Base-by-base conservation (phyloP, 129 eudicot species). In the Ambrosia trifida region DNA sequence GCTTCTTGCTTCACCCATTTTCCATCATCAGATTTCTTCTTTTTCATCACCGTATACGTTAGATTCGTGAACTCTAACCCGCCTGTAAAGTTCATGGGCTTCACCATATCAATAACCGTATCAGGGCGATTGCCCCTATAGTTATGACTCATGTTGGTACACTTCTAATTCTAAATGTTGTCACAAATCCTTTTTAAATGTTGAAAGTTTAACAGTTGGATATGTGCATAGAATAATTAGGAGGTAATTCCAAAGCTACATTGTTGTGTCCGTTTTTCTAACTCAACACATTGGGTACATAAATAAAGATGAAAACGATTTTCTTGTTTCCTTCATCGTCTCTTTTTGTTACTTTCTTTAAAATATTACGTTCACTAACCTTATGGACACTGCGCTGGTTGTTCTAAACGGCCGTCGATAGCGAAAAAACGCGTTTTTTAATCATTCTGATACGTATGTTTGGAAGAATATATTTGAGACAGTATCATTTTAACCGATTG, bases 21-120 rank as follows among this genome's bases (percentile, higher is more conserved):
- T 20, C 90, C 96, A 5, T 76, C 60, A 4, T 66, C 81, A 13
- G 68, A 79, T 71, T 82, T 89, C 78, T 72, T 72, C 72, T 75
- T 78, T 68, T 82, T 84, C 50, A 75, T 78, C 31, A 89, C 96
- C 4, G 91, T 86, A 82, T 89, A 89, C 18, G 91, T 89, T 40
- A 89, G 83, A 78, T 64, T 51, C 32, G 63, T 18, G 54, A 89
- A 89, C 75, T 83, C 96, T 50, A 89, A 71, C 63, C 96, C 96
- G 0, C 96, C 96, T 1, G 81, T 85, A 65, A 74, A 82, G 38
- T 79, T 89, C 67, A 80, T 69, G 1, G 87, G 86, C 57, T 84
- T 89, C 28, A 63, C 78, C 30, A 86, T 70, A 16, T 89, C 84
- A 1, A 89, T 84, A 68, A 84, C 89, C 18, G 72, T 75, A 36